phyloP scores from a whole-genome alignment of 441 rosid genomes.

The Populus hybrid region DNA sequence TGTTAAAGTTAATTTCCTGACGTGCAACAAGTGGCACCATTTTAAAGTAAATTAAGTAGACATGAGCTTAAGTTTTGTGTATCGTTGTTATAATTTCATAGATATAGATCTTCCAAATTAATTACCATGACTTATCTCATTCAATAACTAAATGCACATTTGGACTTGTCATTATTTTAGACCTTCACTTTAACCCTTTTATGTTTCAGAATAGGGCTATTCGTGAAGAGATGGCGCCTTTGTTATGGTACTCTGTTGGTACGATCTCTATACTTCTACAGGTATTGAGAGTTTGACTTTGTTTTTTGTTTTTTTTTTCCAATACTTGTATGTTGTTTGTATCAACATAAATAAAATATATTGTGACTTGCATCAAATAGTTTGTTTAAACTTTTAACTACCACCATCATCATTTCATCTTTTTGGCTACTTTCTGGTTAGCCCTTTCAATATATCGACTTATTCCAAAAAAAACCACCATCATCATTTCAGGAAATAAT shows the following conservation, averaged over 20 bases:
- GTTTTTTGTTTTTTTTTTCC: neutral
- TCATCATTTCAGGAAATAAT: slow-evolving; percentile 66
- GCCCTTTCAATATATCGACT: no score
- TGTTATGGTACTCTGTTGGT: slow-evolving; percentile 42
- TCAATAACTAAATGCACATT: neutral
- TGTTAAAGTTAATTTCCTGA: neutral
- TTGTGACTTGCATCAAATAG: neutral
- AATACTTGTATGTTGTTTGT: neutral
- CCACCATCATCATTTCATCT: slow-evolving; percentile 25
- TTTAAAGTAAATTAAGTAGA: neutral
- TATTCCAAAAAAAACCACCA: no score
- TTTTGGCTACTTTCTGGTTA: no score
- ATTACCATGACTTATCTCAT: neutral
- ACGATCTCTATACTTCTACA: slow-evolving; percentile 28
- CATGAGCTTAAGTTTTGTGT: neutral
- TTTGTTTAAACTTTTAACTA: neutral
- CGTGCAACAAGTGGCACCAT: neutral
- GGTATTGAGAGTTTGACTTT: slow-evolving; percentile 23
- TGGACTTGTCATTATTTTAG: neutral
- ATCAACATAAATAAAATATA: no score
- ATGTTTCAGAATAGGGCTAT: slow-evolving; percentile 29
- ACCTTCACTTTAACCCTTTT: neutral
- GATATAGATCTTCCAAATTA: neutral
- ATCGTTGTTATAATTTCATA: neutral
- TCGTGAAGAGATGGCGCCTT: slow-evolving; percentile 32